These are phyloP conservation scores for Hibiscus trionum DNA, from an alignment of 345 rosid species.

Conservation along the genomic window DNA sequence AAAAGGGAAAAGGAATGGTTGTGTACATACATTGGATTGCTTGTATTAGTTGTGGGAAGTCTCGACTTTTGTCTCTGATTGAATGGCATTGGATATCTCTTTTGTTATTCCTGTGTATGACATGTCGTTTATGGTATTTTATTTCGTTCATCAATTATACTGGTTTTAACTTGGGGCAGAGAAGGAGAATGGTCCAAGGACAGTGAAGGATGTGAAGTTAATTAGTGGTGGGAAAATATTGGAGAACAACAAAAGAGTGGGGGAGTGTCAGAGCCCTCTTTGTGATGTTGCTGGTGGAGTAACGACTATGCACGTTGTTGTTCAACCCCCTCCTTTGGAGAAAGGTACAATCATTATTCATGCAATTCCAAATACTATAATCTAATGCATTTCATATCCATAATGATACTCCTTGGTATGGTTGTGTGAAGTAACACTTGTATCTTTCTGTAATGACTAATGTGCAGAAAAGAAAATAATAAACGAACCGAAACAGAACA, in stretches of 20 bases:
- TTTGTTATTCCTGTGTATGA: neutral
- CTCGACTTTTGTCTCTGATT: neutral
- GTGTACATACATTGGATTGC: neutral
- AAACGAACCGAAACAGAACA: slow-evolving; percentile 56
- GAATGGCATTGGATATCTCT: neutral
- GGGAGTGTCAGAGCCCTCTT: slow-evolving; percentile 77
- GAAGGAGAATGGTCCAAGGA: slow-evolving; percentile 79
- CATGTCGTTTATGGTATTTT: neutral
- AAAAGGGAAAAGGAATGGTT: neutral
- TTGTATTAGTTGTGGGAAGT: neutral
- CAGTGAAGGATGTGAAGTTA: slow-evolving; percentile 82
- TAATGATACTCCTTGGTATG: neutral
- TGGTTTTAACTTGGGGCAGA: slow-evolving; percentile 31
- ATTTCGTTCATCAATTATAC: neutral
- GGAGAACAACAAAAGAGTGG: slow-evolving; percentile 75
- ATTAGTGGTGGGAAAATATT: slow-evolving; percentile 90
- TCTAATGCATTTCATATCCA: neutral
- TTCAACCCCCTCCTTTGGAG: slow-evolving; percentile 65
- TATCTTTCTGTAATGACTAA: slow-evolving; percentile 18
- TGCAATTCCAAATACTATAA: neutral
- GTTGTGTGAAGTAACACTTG: slow-evolving; percentile 2
- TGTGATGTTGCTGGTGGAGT: slow-evolving; percentile 75
- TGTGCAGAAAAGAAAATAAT: slow-evolving; percentile 69
- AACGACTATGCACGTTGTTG: slow-evolving; percentile 94
- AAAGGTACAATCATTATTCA: slow-evolving; percentile 43